Percentiles rank a stretch among this genome's conserved stretches.
Conservation (phyloP, 75 land plant genomes). For the Pseudotsuga menziesii region DNA sequence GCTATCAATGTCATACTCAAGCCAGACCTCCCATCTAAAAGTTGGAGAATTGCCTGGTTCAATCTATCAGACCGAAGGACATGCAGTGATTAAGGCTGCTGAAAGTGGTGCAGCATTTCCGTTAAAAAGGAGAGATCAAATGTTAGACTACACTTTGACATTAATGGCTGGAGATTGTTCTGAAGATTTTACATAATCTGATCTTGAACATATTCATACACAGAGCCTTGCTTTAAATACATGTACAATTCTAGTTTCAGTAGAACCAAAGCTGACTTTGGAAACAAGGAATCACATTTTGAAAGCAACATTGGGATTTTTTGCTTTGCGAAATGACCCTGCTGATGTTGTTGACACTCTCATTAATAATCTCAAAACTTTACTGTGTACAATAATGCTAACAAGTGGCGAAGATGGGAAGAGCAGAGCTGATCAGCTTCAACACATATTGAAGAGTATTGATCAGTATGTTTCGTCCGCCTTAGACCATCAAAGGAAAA, state of each 20-base stretch:
- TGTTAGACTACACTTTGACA: constrained; percentile 81
- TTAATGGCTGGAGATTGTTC: constrained; percentile 81
- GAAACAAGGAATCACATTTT: constrained; percentile 79
- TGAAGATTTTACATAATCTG: constrained; percentile 54
- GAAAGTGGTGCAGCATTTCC: constrained; percentile 91
- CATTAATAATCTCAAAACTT: constrained; percentile 66
- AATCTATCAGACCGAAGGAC: constrained; percentile 48
- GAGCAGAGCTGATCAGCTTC: too few relatives aligned
- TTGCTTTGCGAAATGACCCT: constrained; percentile 84
- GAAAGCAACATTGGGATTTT: constrained; percentile 94
- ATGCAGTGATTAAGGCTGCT: constrained; percentile 90
- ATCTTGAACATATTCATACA: constrained; percentile 68
- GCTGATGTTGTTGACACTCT: constrained; percentile 60
- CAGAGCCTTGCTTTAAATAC: constrained; percentile 94
- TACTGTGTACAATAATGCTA: constrained; percentile 74
- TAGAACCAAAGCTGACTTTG: constrained; percentile 82
- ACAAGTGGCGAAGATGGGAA: too few relatives aligned
- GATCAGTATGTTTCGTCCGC: too few relatives aligned
- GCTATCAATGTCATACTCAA: background rate
- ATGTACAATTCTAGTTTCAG: constrained; percentile 91
- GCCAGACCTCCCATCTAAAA: constrained; percentile 3
- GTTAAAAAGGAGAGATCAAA: constrained; percentile 72
- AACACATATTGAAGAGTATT: too few relatives aligned
- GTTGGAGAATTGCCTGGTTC: constrained; percentile 7
- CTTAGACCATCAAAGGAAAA: too few relatives aligned